These are phyloP conservation scores for Sporothrix curviconia DNA, from an alignment of 2,329 filamentous ascomycete genomes.

Conservation along the genomic window DNA sequence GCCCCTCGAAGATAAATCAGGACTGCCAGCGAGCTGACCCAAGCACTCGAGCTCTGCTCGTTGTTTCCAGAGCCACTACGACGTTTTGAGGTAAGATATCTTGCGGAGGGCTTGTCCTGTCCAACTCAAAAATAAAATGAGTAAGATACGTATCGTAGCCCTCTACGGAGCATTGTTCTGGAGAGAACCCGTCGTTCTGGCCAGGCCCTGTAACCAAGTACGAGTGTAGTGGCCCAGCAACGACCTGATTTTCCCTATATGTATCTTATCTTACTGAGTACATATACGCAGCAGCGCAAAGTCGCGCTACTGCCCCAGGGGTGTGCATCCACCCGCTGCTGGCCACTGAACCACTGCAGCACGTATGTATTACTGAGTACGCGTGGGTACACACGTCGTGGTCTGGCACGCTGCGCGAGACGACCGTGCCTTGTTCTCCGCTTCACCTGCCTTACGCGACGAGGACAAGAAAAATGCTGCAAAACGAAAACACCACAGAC, in stretches of 20 bases:
- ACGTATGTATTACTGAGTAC: background rate
- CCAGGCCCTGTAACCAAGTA: too few relatives aligned
- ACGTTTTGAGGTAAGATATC: too few relatives aligned
- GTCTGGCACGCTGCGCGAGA: slow-evolving; percentile 4
- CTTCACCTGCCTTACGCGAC: background rate
- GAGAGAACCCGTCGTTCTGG: too few relatives aligned
- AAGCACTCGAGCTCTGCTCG: too few relatives aligned
- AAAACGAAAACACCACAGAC: background rate
- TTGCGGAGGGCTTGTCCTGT: too few relatives aligned
- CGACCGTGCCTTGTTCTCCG: slow-evolving; percentile 3
- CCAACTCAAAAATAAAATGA: too few relatives aligned
- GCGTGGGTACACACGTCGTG: background rate
- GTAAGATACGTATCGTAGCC: too few relatives aligned
- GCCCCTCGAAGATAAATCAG: too few relatives aligned
- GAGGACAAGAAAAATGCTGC: background rate
- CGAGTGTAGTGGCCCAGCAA: slow-evolving; percentile 5
- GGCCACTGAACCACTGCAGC: background rate
- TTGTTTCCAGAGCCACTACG: too few relatives aligned
- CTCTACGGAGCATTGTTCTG: too few relatives aligned
- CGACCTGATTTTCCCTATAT: background rate
- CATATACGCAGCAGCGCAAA: background rate
- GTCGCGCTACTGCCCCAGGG: background rate
- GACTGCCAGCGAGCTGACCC: too few relatives aligned
- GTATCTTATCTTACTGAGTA: too few relatives aligned
- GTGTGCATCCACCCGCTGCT: background rate